phyloP scores from a whole-genome alignment of 805 yeast species.

The Starmerella geochares region DNA sequence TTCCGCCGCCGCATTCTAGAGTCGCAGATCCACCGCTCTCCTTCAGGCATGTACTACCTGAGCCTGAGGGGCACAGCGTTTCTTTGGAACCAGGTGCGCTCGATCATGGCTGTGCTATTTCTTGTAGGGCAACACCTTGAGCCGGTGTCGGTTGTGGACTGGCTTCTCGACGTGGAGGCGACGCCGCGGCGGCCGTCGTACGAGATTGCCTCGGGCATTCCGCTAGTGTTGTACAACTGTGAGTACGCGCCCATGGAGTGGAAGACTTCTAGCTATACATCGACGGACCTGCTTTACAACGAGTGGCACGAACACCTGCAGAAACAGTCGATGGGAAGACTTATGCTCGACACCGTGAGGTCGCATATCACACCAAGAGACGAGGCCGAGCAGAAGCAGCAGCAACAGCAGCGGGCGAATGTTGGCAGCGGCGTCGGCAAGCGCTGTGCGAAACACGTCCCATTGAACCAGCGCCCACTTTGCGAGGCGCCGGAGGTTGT shows the following conservation, averaged over 20 bases:
- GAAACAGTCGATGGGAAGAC: constrained; percentile 44
- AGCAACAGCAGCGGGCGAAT: constrained; percentile 30
- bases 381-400: neutral
- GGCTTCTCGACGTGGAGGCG: constrained; percentile 47
- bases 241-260: constrained; percentile 63
- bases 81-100: constrained; percentile 95
- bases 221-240: constrained; percentile 79
- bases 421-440: constrained; percentile 74
- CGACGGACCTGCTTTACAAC: constrained; percentile 30
- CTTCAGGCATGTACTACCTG: constrained; percentile 43
- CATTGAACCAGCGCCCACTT: constrained; percentile 45
- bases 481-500: constrained; percentile 58
- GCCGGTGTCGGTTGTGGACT: constrained; percentile 43
- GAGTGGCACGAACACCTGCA: constrained; percentile 47
- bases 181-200: constrained; percentile 65
- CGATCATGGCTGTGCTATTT: constrained; percentile 79
- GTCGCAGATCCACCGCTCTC: constrained; percentile 39
- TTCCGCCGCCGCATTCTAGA: constrained; percentile 53
- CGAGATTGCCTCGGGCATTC: constrained; percentile 83
- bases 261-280: constrained; percentile 31
- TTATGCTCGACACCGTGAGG: constrained; percentile 37
- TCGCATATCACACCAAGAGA: constrained; percentile 12
- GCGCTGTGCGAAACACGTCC: constrained; percentile 43
- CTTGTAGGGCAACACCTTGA: constrained; percentile 74
- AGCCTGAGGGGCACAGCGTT: constrained; percentile 83